Evolutionary conservation across 805 yeast species (phyloP).

Genomic region (Metschnikowia corniflorae): DNA sequence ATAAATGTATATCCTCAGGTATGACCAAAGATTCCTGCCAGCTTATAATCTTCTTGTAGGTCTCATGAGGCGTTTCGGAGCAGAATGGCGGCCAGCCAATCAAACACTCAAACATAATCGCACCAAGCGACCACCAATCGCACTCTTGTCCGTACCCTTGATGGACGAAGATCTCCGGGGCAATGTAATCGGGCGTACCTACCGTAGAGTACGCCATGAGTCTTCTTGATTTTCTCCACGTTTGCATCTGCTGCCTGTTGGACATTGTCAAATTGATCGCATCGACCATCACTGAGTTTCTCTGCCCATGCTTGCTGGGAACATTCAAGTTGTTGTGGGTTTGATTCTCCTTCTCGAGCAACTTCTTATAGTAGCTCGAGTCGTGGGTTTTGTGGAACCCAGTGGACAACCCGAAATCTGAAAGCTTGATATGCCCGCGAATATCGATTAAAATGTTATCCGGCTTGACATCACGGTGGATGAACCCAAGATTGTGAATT

Average conservation of each 20-base stretch:
- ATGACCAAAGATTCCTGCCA: conserved; percentile 86
- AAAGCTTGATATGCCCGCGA: conserved; percentile 62
- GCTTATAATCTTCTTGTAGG: conserved; percentile 84
- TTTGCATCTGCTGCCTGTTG: conserved; percentile 90
- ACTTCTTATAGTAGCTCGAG: conserved; percentile 76
- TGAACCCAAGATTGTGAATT: conserved; percentile 86
- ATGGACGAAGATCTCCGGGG: conserved; percentile 88
- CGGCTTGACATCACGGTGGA: conserved; percentile 96
- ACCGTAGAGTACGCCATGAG: conserved; percentile 95
- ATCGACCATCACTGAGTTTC: conserved; percentile 86
- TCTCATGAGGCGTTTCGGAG: conserved; percentile 91
- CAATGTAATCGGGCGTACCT: conserved; percentile 95
- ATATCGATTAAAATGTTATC: conserved; percentile 90
- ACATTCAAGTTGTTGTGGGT: conserved; percentile 18
- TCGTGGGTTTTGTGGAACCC: conserved; percentile 95
- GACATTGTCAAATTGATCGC: conserved; percentile 95
- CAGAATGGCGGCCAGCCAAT: conserved; percentile 98
- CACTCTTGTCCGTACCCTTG: conserved; percentile 97
- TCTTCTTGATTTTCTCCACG: conserved; percentile 91
- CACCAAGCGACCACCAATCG: conserved; percentile 98
- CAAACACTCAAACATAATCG: conserved; percentile 93
- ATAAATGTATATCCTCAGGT: conserved; percentile 88
- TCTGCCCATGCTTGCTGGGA: conserved; percentile 20
- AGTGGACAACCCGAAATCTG: conserved; percentile 79
- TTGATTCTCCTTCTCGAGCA: conserved; percentile 62